Evolutionary conservation across 2,329 filamentous ascomycete species (phyloP).

Genomic region (Gyromitra esculenta): DNA sequence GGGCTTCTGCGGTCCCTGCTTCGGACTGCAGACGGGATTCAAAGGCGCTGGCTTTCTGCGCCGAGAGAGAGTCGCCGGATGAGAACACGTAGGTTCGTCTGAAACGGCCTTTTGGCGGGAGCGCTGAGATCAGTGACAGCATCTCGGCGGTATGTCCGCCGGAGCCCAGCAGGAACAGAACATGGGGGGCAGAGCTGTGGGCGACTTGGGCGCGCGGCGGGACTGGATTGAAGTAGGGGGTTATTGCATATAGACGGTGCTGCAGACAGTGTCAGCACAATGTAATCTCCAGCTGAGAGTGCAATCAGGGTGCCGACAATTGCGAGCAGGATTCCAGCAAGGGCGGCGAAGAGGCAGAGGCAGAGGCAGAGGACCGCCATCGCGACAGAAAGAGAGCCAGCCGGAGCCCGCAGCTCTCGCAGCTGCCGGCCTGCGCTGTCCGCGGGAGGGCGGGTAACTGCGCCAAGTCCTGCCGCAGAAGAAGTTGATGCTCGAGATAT

Average conservation of each 20-base stretch:
- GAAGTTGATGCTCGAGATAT: neutral
- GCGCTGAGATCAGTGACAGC: constrained; percentile 77
- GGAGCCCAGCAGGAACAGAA: constrained; percentile 86
- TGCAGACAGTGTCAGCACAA: constrained; percentile 18
- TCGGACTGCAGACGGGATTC: constrained; percentile 62
- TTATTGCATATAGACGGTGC: constrained; percentile 50
- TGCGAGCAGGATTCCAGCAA: neutral
- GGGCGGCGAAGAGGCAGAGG: neutral
- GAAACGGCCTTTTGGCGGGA: constrained; percentile 63
- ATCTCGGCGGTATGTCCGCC: constrained; percentile 97
- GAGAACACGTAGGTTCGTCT: constrained; percentile 85
- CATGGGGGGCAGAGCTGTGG: constrained; percentile 63
- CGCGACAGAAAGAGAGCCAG: constrained; percentile 1
- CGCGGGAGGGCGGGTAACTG: constrained; percentile 30
- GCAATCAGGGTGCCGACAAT: constrained; percentile 7
- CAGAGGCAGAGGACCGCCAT: constrained; percentile 27
- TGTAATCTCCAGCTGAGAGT: neutral
- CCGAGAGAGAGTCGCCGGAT: constrained; percentile 78
- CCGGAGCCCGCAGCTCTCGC: neutral
- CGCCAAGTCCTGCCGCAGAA: constrained; percentile 21
- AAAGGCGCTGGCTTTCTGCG: constrained; percentile 71
- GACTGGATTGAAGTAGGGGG: constrained; percentile 41
- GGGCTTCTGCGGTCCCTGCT: constrained; percentile 19
- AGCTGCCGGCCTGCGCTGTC: neutral
- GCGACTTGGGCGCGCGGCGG: neutral